phyloP scores from a whole-genome alignment of 306 rosid genomes.

The Purshia tridentata region DNA sequence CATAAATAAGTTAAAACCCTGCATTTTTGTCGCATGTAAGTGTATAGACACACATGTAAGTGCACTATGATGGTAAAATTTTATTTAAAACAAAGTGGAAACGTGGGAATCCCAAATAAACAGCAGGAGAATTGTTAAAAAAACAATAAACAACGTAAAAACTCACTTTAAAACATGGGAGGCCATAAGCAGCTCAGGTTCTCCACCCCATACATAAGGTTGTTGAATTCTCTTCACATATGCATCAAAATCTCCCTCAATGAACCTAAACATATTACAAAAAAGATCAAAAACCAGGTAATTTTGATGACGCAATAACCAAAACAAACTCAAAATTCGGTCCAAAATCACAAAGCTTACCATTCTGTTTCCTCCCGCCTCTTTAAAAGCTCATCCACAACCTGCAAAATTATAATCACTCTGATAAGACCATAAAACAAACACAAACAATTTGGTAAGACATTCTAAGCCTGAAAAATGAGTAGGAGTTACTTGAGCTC shows the following conservation, averaged over 20 bases:
- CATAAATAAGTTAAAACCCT: not conserved
- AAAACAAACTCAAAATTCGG: conserved; percentile 5
- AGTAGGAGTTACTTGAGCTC: conserved; percentile 62
- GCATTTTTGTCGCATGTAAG: not conserved
- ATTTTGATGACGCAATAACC: not conserved
- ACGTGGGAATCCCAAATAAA: not conserved
- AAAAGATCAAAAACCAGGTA: conserved; percentile 3
- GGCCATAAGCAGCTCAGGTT: conserved; percentile 92
- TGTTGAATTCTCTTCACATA: conserved; percentile 69
- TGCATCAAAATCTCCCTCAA: conserved; percentile 84
- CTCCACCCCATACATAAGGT: conserved; percentile 92
- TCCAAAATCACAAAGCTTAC: conserved; percentile 36
- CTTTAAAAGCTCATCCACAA: conserved; percentile 72
- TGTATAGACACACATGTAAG: not conserved
- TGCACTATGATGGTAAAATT: not conserved
- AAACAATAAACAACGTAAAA: not conserved
- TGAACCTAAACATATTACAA: conserved; percentile 47
- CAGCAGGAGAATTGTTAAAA: not conserved
- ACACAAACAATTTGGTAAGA: not conserved
- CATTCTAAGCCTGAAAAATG: not conserved
- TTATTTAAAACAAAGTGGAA: not conserved
- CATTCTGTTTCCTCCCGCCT: conserved; percentile 93
- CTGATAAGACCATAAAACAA: not conserved
- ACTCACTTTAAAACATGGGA: conserved; percentile 88
- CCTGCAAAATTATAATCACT: conserved; percentile 43